These are phyloP conservation scores for Neophaeococcomyces aloes DNA, from an alignment of 2,329 filamentous ascomycete species.

Conservation along the genomic window DNA sequence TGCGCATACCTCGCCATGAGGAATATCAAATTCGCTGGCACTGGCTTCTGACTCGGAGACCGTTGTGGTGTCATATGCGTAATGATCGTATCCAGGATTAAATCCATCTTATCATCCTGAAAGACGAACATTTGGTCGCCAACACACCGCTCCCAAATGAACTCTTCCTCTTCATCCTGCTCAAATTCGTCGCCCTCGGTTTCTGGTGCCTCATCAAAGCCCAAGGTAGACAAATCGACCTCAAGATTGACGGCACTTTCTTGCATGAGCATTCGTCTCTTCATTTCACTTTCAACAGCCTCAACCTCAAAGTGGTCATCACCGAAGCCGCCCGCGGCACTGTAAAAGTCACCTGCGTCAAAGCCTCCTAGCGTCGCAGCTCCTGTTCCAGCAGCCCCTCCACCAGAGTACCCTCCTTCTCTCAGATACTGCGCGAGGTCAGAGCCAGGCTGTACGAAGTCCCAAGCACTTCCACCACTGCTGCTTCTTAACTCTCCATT, in stretches of 20 bases:
- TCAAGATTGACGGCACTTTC: constrained; percentile 95
- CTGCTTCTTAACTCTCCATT: constrained; percentile 95
- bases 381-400: constrained; percentile 47
- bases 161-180: constrained; percentile 78
- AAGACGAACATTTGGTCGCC: constrained; percentile 99
- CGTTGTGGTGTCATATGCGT: constrained; percentile 96
- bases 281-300: constrained; percentile 91
- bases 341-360: constrained; percentile 81
- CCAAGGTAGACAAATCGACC: constrained; percentile 89
- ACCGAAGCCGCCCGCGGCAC: constrained; percentile 57
- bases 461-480: constrained; percentile 83
- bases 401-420: constrained; percentile 68
- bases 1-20: constrained; percentile 91
- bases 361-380: constrained; percentile 38
- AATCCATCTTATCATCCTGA: constrained; percentile 82
- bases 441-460: constrained; percentile 90
- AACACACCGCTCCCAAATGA: constrained; percentile 86
- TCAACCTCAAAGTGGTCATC: constrained; percentile 95
- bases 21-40: constrained; percentile 94
- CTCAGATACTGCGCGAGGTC: constrained; percentile 94
- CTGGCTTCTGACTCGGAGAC: constrained; percentile 92
- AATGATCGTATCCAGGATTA: constrained; percentile 89
- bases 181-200: constrained; percentile 53
- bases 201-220: constrained; percentile 89
- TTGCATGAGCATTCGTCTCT: constrained; percentile 91